Conservation (phyloP, 176 grass and related monocot species). For the Tuctoria greenei region DNA sequence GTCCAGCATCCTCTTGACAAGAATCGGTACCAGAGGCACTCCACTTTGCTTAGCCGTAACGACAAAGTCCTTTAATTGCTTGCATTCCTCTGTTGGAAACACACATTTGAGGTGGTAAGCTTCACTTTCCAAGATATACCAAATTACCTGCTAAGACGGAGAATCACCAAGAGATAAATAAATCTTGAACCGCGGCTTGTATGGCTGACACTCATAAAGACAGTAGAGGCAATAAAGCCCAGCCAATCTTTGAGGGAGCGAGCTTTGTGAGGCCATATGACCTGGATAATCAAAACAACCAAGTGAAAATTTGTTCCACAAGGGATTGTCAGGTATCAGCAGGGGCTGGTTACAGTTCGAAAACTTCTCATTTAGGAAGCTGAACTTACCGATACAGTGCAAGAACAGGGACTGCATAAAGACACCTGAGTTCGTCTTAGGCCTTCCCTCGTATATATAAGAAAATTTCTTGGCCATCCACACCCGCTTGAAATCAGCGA, state of each 20-base stretch:
- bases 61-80: slow-evolving; percentile 60
- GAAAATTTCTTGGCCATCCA: slow-evolving; percentile 83
- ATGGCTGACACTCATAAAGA: slow-evolving; percentile 90
- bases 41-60: slow-evolving; percentile 61
- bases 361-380: not conserved
- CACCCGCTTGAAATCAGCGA: slow-evolving; percentile 63
- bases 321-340: not conserved
- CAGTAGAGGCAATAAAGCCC: slow-evolving; percentile 94
- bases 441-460: slow-evolving; percentile 73
- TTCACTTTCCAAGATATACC: slow-evolving; percentile 12
- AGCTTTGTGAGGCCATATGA: slow-evolving; percentile 59
- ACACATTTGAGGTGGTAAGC: slow-evolving; percentile 2
- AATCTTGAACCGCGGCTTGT: slow-evolving; percentile 75
- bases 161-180: slow-evolving; percentile 75
- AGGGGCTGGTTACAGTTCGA: slow-evolving; percentile 1
- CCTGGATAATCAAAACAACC: slow-evolving; percentile 54
- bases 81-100: slow-evolving; percentile 59
- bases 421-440: slow-evolving; percentile 57
- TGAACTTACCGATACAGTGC: slow-evolving; percentile 57
- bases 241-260: slow-evolving; percentile 60
- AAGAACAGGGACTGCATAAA: slow-evolving; percentile 91
- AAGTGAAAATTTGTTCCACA: slow-evolving; percentile 26
- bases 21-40: slow-evolving; percentile 36
- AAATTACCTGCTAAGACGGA: slow-evolving; percentile 27
- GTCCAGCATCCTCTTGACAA: slow-evolving; percentile 84